A percentile compares a stretch with the other conserved stretches of the same genome.
phyloP scores from a whole-genome alignment of 1,284 basidiomycete genomes.

The Exobasidium cylindrosporum region DNA sequence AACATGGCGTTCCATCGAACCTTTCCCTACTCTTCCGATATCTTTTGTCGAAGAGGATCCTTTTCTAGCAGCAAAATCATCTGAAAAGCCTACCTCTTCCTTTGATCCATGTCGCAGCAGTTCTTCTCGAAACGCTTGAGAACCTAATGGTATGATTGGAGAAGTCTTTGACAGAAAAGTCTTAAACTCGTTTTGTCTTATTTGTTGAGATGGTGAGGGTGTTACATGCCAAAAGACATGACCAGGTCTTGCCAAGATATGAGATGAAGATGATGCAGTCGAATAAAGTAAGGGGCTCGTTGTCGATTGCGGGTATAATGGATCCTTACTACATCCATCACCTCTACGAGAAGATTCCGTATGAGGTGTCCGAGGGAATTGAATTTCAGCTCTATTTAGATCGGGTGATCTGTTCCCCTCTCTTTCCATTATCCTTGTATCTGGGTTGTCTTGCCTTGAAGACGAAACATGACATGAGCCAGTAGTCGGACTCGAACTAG shows the following conservation, averaged over 20 bases:
- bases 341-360: not conserved
- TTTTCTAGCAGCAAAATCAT: not conserved
- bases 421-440: too few species aligned
- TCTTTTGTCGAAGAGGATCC: not conserved
- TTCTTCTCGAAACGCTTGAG: constrained; percentile 10
- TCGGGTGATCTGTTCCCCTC: too few species aligned
- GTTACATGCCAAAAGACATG: constrained; percentile 12
- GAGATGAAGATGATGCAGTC: not conserved
- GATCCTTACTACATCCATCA: not conserved
- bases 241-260: not conserved
- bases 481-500: not conserved
- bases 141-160: not conserved
- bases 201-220: constrained; percentile 6
- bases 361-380: not conserved
- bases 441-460: not conserved
- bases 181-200: constrained; percentile 2
- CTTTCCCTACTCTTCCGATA: not conserved
- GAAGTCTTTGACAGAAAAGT: not conserved
- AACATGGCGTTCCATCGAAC: not conserved
- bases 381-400: too few species aligned
- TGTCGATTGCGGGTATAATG: not conserved
- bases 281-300: not conserved
- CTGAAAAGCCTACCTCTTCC: not conserved
- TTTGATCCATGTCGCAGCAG: not conserved
- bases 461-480: not conserved